Evolutionary conservation across 352 stramenopile genomes (phyloP), one percentile per base, ranked within the genome.

Genomic region (Aphanomyces euteiches): DNA sequence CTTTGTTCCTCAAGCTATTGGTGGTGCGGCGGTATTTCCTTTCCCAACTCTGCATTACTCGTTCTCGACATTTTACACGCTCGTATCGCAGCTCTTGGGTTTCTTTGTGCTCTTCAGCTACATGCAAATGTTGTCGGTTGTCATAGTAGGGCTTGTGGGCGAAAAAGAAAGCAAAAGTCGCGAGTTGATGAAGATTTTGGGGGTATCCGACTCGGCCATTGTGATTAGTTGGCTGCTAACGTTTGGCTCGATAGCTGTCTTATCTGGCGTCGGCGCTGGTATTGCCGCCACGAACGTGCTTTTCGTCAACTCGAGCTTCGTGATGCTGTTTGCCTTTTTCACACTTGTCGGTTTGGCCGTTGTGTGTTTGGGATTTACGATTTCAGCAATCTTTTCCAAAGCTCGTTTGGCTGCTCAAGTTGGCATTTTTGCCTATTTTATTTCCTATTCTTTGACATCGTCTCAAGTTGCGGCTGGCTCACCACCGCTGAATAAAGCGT

Each of bases 181-280:
- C 60, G 95, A 98, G 68, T 83, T 91, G 5, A 91, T 98, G 78
- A 80, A 88, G 6, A 98, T 98, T 66, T 90, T 98, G 69, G 95
- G 95, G 17, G 78, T 97, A 28, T 67, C 77, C 7, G 83, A 93
- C 39, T n/a, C 28, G 4, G 60, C 78, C 50, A 77, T 91, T 17
- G 74, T 90, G 50, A 17, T 64, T 15, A 76, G 80, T 3, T 93
- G 85, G 85, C 74, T 96, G 5, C 37, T 97, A 41, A 94, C 87
- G 7, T 97, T 97, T 56, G 7, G 92, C 3, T 69, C 75, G 38
- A 75, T 93, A 3, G 73, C 89, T 34, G 28, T 87, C 5, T 19
- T 85, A 1, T 78, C 78, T 4, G 78, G 82, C 1, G 37, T 87
- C 1, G 61, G 91, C 6, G 79, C 89, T 59, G 80, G 82, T 0